These are phyloP conservation scores for Coemansia sp. DNA, from an alignment of 192 early-diverging fungal genomes.

Conservation along the genomic window DNA sequence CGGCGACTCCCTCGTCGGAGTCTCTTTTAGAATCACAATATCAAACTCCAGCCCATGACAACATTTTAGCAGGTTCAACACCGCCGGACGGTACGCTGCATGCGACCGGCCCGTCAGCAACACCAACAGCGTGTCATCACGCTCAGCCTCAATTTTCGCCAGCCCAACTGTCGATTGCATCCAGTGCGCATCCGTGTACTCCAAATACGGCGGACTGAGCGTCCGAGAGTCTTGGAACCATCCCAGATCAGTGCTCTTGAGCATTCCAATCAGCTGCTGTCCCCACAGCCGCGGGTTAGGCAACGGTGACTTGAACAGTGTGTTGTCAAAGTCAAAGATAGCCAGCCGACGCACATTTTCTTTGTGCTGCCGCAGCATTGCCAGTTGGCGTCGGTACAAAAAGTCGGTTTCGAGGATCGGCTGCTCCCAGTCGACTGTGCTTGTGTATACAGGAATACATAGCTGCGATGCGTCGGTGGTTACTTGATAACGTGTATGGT, in stretches of 20 bases:
- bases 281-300: constrained; percentile 66
- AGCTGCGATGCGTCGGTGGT: background rate
- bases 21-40: constrained; percentile 58
- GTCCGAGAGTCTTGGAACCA: constrained; percentile 66
- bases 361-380: constrained; percentile 33
- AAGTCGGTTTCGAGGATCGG: constrained; percentile 39
- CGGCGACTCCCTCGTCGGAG: constrained; percentile 38
- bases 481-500: constrained; percentile 3
- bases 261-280: constrained; percentile 52
- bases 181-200: constrained; percentile 41
- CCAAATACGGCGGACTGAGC: constrained; percentile 50
- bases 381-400: constrained; percentile 46
- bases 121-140: constrained; percentile 40
- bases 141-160: constrained; percentile 14
- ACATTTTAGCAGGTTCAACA: constrained; percentile 41
- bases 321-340: constrained; percentile 70
- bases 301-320: constrained; percentile 62
- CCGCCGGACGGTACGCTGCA: constrained; percentile 40
- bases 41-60: constrained; percentile 54
- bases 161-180: constrained; percentile 19
- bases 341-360: constrained; percentile 29
- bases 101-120: constrained; percentile 52
- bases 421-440: constrained; percentile 38
- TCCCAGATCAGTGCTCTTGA: constrained; percentile 58
- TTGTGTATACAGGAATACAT: constrained; percentile 26